These are phyloP conservation scores for Abrus pulchellus DNA, from an alignment of 306 rosid species.

Conservation along the genomic window DNA sequence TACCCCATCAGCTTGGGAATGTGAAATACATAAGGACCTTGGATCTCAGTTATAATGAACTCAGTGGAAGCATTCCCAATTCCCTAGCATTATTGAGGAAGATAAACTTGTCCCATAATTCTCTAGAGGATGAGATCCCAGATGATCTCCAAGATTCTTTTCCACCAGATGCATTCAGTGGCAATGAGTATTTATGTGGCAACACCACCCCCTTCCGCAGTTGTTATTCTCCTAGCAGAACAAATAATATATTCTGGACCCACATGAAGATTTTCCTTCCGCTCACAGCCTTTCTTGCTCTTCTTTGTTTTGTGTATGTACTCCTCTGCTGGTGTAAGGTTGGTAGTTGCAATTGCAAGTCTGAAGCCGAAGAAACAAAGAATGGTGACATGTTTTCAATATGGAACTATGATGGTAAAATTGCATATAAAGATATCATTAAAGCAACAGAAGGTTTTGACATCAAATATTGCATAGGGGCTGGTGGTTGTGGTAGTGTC, in stretches of 20 bases:
- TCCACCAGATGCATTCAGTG: constrained; percentile 8
- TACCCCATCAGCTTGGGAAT: constrained; percentile 35
- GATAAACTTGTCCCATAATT: constrained; percentile 24
- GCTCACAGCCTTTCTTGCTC: constrained; percentile 19
- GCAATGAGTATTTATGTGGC: constrained; percentile 5
- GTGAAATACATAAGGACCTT: not conserved
- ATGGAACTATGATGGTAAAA: constrained; percentile 44
- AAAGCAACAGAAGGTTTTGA: constrained; percentile 30
- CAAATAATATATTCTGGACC: too few relatives aligned
- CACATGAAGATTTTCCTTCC: constrained; percentile 30
- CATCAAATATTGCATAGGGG: constrained; percentile 22
- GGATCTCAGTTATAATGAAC: constrained; percentile 25
- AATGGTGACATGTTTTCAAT: constrained; percentile 40
- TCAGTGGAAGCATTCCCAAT: constrained; percentile 26
- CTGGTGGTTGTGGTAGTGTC: constrained; percentile 28
- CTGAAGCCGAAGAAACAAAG: not conserved
- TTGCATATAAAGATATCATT: constrained; percentile 24
- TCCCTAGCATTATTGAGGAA: not conserved
- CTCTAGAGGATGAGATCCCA: constrained; percentile 17
- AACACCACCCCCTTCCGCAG: not conserved
- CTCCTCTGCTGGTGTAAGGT: constrained; percentile 1
- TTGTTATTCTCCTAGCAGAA: not conserved
- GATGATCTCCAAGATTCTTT: not conserved
- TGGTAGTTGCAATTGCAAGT: not conserved
- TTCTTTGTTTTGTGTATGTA: not conserved